Percentiles rank a stretch among this genome's conserved stretches.
These are phyloP conservation scores for Nidularia pulvinata DNA, from an alignment of 768 basidiomycete species.

Conservation along the genomic window DNA sequence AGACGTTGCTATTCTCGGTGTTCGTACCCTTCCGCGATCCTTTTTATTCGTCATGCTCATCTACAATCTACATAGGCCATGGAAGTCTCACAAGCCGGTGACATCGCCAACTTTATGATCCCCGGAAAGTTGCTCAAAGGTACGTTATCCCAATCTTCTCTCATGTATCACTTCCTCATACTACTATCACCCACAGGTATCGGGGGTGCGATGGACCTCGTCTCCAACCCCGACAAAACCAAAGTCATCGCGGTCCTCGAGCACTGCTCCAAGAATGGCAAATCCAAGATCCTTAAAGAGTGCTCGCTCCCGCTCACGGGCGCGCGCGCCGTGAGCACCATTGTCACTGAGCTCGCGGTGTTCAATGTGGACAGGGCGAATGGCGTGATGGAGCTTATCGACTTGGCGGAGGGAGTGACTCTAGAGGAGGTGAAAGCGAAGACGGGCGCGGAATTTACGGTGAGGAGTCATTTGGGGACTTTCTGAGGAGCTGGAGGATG, in stretches of 20 bases:
- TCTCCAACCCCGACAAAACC: conserved; percentile 95
- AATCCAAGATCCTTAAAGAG: conserved; percentile 82
- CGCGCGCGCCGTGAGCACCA: conserved; percentile 83
- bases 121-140: conserved; percentile 92
- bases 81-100: conserved; percentile 92
- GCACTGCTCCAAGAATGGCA: conserved; percentile 88
- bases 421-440: conserved; percentile 85
- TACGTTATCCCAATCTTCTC: conserved; percentile 11
- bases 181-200: conserved; percentile 54
- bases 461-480: conserved; percentile 47
- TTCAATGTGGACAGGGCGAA: conserved; percentile 83
- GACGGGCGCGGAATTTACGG: conserved; percentile 83
- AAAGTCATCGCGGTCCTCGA: conserved; percentile 92
- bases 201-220: conserved; percentile 96
- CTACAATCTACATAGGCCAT: conserved; percentile 58
- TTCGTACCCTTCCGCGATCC: conserved; percentile 31
- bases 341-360: conserved; percentile 91
- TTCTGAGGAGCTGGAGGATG: conserved; percentile 34
- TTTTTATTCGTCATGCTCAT: not conserved
- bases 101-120: conserved; percentile 99
- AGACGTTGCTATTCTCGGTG: conserved; percentile 91
- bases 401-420: conserved; percentile 83
- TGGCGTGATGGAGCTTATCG: conserved; percentile 74
- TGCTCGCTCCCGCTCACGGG: conserved; percentile 90
- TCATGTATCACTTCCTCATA: conserved; percentile 4